These are phyloP conservation scores for Clausena lansium DNA, from an alignment of 345 rosid species.

Conservation along the genomic window DNA sequence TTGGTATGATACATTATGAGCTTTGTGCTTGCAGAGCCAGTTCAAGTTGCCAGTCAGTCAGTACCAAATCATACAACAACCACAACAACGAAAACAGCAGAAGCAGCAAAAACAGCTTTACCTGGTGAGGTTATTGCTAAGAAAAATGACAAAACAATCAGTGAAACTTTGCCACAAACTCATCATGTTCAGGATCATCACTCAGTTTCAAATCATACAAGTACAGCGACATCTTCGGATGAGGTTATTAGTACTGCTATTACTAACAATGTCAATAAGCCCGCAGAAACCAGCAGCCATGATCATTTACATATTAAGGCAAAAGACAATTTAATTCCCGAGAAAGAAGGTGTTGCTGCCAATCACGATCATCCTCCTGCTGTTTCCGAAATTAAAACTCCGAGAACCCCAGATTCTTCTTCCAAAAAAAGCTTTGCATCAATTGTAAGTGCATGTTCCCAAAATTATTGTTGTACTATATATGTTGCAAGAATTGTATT, in stretches of 20 bases:
- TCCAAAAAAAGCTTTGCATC: constrained; percentile 56
- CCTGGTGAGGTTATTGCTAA: constrained; percentile 2
- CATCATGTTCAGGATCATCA: neutral
- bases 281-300: neutral
- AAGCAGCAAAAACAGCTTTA: neutral
- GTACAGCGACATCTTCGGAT: neutral
- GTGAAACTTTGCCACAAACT: neutral
- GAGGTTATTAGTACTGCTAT: neutral
- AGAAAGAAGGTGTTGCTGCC: constrained; percentile 19
- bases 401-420: constrained; percentile 25
- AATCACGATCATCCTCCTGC: neutral
- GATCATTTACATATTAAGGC: constrained; percentile 16
- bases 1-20: neutral
- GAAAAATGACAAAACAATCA: constrained; percentile 19
- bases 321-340: constrained; percentile 5
- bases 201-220: neutral
- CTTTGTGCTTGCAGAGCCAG: constrained; percentile 33
- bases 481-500: no score
- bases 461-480: neutral
- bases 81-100: neutral
- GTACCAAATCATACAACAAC: constrained; percentile 2
- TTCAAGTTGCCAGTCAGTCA: constrained; percentile 8
- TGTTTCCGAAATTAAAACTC: constrained; percentile 1
- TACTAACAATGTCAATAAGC: neutral
- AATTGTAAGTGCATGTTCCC: constrained; percentile 38